Evolutionary conservation across 768 basidiomycete species (phyloP), one percentile per base, ranked within the genome.

Genomic region (Auricularia cornea): DNA sequence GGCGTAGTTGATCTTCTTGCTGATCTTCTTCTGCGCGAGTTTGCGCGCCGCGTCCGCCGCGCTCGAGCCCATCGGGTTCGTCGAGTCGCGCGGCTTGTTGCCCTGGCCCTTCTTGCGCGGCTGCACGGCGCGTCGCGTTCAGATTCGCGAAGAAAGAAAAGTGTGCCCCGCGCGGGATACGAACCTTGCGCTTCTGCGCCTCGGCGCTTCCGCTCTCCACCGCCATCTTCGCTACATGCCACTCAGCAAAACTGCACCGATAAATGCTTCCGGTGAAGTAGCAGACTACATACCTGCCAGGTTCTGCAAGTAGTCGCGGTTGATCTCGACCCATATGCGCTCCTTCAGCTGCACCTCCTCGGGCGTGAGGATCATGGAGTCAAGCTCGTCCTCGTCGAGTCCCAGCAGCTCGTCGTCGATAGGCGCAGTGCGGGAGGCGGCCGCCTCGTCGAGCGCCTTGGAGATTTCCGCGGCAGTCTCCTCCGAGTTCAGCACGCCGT

Each of bases 1-100:
- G 68, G 91, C 89, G 72, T 96, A 97, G 72, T 97, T 97, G 76
- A 96, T 95, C 60, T 92, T 85, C 70, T 92, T 92, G 75, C 90
- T 93, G 75, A 94, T 94, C 62, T 74, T 73, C 76, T 92, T 92
- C 78, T 89, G 88, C 68, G 94, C 79, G 38, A 95, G 80, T 64
- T 85, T 86, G 40, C 82, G 82, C 28, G 91, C 89, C 0, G 89
- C 85, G 68, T 92, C 91, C 23, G 88, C 89, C 0, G 89, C 84
- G 3, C 88, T 89, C 18, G 76, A 80, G 5, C 88, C 90, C 59
- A 83, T 81, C 0, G 85, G 84, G 6, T 84, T 90, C 0, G 86
- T 80, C 12, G 88, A 83, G 65, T 95, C 92, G 33, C 90, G 83
- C 26, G 91, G 90, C 71, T 82, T 82, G 51, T 80, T 81, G 16